A percentile compares a stretch with the other conserved stretches of the same genome.
Evolutionary conservation across 2,329 filamentous ascomycete species (phyloP).

Genomic region (Sarocladium brachiariae): DNA sequence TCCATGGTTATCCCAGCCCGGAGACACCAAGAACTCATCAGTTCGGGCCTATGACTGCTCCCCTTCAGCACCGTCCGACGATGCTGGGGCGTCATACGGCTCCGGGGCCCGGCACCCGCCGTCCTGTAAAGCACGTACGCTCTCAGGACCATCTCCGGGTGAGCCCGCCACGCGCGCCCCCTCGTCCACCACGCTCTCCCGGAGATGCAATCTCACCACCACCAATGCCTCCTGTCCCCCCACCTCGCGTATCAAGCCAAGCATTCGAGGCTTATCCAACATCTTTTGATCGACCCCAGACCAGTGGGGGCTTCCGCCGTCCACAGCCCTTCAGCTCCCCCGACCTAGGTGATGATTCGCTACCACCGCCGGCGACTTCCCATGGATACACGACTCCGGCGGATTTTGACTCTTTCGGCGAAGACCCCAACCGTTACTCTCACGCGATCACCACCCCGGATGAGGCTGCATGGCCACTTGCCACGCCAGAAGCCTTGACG

Average conservation of each 20-base stretch:
- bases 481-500: slow-evolving; percentile 5
- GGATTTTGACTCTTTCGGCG: slow-evolving; percentile 18
- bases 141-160: slow-evolving; percentile 44
- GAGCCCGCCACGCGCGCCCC: slow-evolving; percentile 42
- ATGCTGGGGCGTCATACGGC: slow-evolving; percentile 16
- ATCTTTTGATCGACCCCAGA: slow-evolving; percentile 36
- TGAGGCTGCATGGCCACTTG: slow-evolving; percentile 35
- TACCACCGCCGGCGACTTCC: slow-evolving; percentile 11
- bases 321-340: slow-evolving; percentile 34
- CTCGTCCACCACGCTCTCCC: slow-evolving; percentile 34
- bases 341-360: slow-evolving; percentile 16
- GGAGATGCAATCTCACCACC: slow-evolving; percentile 23
- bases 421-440: slow-evolving; percentile 19
- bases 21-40: slow-evolving; percentile 25
- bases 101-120: slow-evolving; percentile 22
- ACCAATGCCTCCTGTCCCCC: slow-evolving; percentile 36
- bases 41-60: slow-evolving; percentile 21
- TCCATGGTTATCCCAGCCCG: slow-evolving; percentile 39
- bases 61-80: slow-evolving; percentile 15
- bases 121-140: slow-evolving; percentile 34
- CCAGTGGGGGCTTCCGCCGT: slow-evolving; percentile 37
- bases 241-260: slow-evolving; percentile 49
- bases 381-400: slow-evolving; percentile 11
- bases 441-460: slow-evolving; percentile 37
- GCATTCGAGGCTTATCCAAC: slow-evolving; percentile 31